Conservation (phyloP, 352 stramenopile genomes). For the Globisporangium cystogenes region DNA sequence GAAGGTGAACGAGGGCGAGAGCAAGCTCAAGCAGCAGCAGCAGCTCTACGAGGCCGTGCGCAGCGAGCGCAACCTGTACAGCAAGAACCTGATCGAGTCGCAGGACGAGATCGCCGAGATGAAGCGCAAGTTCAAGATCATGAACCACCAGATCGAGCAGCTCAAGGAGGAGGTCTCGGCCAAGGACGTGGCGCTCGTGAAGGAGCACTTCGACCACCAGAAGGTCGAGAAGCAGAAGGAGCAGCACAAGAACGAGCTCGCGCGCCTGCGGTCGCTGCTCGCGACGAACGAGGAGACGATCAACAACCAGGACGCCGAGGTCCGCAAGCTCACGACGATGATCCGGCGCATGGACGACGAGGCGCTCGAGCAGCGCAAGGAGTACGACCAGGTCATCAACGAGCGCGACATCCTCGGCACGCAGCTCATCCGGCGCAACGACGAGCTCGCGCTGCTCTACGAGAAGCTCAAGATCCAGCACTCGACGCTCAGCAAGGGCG, state of each 20-base stretch:
- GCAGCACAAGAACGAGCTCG: conserved; percentile 92
- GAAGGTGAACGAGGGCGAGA: conserved; percentile 88
- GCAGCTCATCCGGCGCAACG: conserved; percentile 95
- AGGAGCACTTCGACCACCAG: conserved; percentile 95
- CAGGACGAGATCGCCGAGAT: conserved; percentile 96
- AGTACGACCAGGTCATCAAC: conserved; percentile 96
- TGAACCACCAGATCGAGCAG: conserved; percentile 95
- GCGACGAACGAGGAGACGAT: conserved; percentile 90
- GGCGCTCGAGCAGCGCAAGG: conserved; percentile 90
- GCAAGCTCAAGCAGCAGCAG: conserved; percentile 96
- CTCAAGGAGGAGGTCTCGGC: conserved; percentile 94
- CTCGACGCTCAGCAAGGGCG: conserved; percentile 89
- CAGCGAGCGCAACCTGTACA: conserved; percentile 93
- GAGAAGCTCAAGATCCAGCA: conserved; percentile 98
- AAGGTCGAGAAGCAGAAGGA: conserved; percentile 95
- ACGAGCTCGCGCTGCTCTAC: conserved; percentile 95
- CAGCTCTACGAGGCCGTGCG: conserved; percentile 94
- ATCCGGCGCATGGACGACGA: conserved; percentile 94
- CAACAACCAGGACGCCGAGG: conserved; percentile 92
- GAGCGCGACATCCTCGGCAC: conserved; percentile 96
- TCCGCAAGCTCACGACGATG: conserved; percentile 90
- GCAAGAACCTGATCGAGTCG: conserved; percentile 94
- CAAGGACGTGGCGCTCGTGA: conserved; percentile 94
- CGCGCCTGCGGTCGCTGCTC: conserved; percentile 82
- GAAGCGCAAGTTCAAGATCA: conserved; percentile 97